phyloP scores from a whole-genome alignment of 805 yeast species.

The Candida coleopterorum region DNA sequence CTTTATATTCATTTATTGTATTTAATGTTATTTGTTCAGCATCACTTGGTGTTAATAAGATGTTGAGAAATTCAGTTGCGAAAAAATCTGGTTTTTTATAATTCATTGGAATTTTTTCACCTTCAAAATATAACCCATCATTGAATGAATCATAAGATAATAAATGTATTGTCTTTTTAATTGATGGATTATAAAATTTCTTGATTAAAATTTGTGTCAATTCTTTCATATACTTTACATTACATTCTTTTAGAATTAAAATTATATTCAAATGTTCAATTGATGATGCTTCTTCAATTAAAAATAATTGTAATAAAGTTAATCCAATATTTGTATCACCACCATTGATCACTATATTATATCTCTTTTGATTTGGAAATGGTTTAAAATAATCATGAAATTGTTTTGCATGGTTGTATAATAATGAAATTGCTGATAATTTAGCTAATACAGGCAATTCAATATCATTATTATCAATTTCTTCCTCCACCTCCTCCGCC shows the following conservation, averaged over 20 bases:
- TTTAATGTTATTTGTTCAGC: constrained; percentile 14
- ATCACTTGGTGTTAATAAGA: constrained; percentile 16
- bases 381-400: constrained; percentile 23
- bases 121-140: constrained; percentile 31
- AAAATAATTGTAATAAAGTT: constrained; percentile 30
- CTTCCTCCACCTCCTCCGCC: background rate
- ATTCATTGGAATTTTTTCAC: constrained; percentile 28
- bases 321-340: constrained; percentile 37
- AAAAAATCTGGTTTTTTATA: constrained; percentile 36
- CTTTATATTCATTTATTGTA: constrained; percentile 22
- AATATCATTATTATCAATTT: constrained; percentile 3
- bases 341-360: constrained; percentile 37
- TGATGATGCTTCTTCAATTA: constrained; percentile 2
- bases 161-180: constrained; percentile 18
- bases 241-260: constrained; percentile 24
- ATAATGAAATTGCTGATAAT: constrained; percentile 26
- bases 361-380: constrained; percentile 12
- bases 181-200: constrained; percentile 18
- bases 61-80: constrained; percentile 33
- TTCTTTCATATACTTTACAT: constrained; percentile 14
- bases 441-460: constrained; percentile 29
- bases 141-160: constrained; percentile 30
- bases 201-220: constrained; percentile 16
- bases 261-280: constrained; percentile 18
- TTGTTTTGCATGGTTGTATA: constrained; percentile 36